Evolutionary conservation across 768 basidiomycete species (phyloP), one percentile per base, ranked within the genome.

Genomic region (Pleurotus djamor): DNA sequence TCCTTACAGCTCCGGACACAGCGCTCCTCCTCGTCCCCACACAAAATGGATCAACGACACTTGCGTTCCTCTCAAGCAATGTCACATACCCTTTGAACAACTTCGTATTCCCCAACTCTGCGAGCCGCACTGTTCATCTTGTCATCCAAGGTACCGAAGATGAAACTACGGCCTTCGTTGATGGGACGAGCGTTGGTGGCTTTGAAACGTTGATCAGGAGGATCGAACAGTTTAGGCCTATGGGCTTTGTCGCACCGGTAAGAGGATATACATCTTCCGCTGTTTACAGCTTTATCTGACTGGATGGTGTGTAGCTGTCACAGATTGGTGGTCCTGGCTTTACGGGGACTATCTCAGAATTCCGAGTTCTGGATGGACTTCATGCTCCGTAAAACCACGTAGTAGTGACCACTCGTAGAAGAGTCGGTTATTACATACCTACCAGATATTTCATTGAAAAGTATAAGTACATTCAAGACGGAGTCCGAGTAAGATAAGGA

Each of bases 291-390:
- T 47, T 43, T 43, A 2, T 4, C 41, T 43, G 41, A 47, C 17
- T 47, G 45, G 4, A 12, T 16, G 34, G 8, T 52, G 16, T 43
- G 6, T 38, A 56, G 54, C 37, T 56, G 5, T 43, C 54, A 9
- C 54, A 56, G n/a, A 43, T 56, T 21, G 54, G 54, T 34, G 54
- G 54, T 3, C 54, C 54, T 44, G 54, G 54, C 5, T 56, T 56
- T 13, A 32, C 38, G 2, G 54, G 54, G 5, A 13, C 33, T 0
- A n/a, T 55, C 2, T 41, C 37, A 43, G 28, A 55, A 10, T 17
- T 55, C 16, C 17, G 41, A 9, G 17, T 55, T 7, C 28, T 38
- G 36, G 54, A 55, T 33, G 54, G 54, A 32, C 21, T 56, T n/a
- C 54, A 56, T n/a, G 41, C 41, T 32, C 17, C 37, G 21, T 28